A percentile compares a stretch with the other conserved stretches of the same genome.
Evolutionary conservation across 495 filamentous ascomycete genomes (phyloP).

Genomic region (Beverwykella pulmonaria): DNA sequence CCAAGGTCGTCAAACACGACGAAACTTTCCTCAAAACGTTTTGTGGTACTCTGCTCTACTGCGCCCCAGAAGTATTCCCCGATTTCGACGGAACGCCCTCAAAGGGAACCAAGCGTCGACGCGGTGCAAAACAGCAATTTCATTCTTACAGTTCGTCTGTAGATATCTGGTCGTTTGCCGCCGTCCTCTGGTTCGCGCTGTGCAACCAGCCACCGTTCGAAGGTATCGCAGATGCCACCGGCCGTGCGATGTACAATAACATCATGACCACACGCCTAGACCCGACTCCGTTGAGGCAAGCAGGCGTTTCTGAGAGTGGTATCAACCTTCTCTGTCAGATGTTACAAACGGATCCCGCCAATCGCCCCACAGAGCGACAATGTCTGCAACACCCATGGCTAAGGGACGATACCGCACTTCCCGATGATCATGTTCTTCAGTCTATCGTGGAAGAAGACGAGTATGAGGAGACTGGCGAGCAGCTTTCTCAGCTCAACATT

Average conservation of each 20-base stretch:
- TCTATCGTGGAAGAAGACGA: slow-evolving; percentile 55
- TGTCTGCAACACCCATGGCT: slow-evolving; percentile 74
- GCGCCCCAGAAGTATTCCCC: slow-evolving; percentile 93
- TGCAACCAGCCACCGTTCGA: slow-evolving; percentile 76
- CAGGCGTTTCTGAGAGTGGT: slow-evolving; percentile 62
- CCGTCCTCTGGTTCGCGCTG: slow-evolving; percentile 82
- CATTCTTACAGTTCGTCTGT: slow-evolving; percentile 78
- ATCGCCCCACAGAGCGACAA: slow-evolving; percentile 64
- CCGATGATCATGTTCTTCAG: slow-evolving; percentile 47
- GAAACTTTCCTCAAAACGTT: slow-evolving; percentile 95
- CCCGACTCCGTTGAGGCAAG: slow-evolving; percentile 56
- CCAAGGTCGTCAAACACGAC: slow-evolving; percentile 83
- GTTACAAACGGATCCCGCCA: slow-evolving; percentile 70
- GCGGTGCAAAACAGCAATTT: slow-evolving; percentile 51
- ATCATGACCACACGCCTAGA: slow-evolving; percentile 78
- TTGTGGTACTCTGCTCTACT: slow-evolving; percentile 93
- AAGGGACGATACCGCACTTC: slow-evolving; percentile 48
- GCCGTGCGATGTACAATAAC: slow-evolving; percentile 69
- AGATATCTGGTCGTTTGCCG: slow-evolving; percentile 93
- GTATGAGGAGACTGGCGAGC: slow-evolving; percentile 53
- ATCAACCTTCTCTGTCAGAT: slow-evolving; percentile 76
- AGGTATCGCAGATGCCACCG: slow-evolving; percentile 61
- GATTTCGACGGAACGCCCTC: slow-evolving; percentile 57
- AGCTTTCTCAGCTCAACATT: slow-evolving; percentile 71
- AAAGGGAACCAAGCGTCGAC: slow-evolving; percentile 54